Evolutionary conservation across 495 filamentous ascomycete genomes (phyloP).

Genomic region (Penicillium flavigenum): DNA sequence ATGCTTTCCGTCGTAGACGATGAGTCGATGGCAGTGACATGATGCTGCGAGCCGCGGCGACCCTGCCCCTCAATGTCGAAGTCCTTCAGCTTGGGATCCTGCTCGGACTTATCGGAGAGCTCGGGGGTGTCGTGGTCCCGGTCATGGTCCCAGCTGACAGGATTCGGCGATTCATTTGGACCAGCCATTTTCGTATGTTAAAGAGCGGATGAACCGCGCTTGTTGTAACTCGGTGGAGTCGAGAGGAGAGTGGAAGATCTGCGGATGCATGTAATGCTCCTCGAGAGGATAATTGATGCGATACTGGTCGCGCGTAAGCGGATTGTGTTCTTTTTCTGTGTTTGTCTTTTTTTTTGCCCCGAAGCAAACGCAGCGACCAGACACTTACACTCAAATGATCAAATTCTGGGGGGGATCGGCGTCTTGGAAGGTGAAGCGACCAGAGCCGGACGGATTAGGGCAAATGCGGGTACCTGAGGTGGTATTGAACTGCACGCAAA

Average conservation of each 20-base stretch:
- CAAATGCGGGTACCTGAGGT: slow-evolving; percentile 7
- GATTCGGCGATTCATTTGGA: slow-evolving; percentile 26
- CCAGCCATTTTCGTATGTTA: slow-evolving; percentile 42
- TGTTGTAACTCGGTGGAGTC: slow-evolving; percentile 36
- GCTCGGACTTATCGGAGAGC: slow-evolving; percentile 27
- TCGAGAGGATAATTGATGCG: background rate
- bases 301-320: slow-evolving; percentile 1
- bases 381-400: background rate
- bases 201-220: slow-evolving; percentile 41
- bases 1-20: slow-evolving; percentile 47
- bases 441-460: slow-evolving; percentile 13
- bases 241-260: slow-evolving; percentile 27
- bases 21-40: slow-evolving; percentile 26
- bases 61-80: slow-evolving; percentile 37
- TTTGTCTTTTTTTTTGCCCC: background rate
- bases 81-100: slow-evolving; percentile 33
- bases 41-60: slow-evolving; percentile 22
- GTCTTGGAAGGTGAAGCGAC: background rate
- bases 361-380: background rate
- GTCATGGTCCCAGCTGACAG: slow-evolving; percentile 16
- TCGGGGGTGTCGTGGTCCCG: slow-evolving; percentile 24
- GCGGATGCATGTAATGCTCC: slow-evolving; percentile 42
- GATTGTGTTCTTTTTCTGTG: background rate
- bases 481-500: slow-evolving; percentile 4
- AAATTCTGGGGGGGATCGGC: background rate